Evolutionary conservation across 73 alveolate species (phyloP).

Genomic region (Blepharisma stoltei): DNA sequence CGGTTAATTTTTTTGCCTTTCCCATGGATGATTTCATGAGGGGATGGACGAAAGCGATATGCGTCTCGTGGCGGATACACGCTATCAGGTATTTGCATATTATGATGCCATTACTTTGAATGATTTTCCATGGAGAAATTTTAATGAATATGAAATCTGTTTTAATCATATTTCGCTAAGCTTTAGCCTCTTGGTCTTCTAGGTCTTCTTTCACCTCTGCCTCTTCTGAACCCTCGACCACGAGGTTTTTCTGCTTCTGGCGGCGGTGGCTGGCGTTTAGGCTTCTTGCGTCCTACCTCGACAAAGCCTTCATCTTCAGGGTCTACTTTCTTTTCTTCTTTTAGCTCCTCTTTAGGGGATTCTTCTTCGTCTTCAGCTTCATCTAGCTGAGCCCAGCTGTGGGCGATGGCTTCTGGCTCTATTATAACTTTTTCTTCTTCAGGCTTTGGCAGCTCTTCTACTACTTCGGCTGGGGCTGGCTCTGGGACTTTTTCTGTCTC

Average conservation of each 20-base stretch:
- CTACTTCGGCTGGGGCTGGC: background rate
- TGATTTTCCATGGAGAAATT: no score
- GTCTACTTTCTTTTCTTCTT: conserved; percentile 33
- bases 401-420: background rate
- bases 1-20: conserved; percentile 6
- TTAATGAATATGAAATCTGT: no score
- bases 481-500: no score
- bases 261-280: background rate
- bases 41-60: background rate
- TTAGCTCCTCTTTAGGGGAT: conserved; percentile 23
- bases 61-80: conserved; percentile 12
- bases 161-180: no score
- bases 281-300: background rate
- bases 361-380: conserved; percentile 3
- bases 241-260: conserved; percentile 3
- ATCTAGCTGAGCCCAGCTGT: background rate
- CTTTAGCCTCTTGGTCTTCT: no score
- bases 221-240: conserved; percentile 8
- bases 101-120: background rate
- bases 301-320: background rate
- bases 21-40: background rate
- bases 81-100: background rate
- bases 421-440: conserved; percentile 1
- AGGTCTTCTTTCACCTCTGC: background rate
- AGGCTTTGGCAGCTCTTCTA: background rate